These are phyloP conservation scores for Rhodotorula sp. DNA, from an alignment of 1,284 basidiomycete species.

Conservation along the genomic window DNA sequence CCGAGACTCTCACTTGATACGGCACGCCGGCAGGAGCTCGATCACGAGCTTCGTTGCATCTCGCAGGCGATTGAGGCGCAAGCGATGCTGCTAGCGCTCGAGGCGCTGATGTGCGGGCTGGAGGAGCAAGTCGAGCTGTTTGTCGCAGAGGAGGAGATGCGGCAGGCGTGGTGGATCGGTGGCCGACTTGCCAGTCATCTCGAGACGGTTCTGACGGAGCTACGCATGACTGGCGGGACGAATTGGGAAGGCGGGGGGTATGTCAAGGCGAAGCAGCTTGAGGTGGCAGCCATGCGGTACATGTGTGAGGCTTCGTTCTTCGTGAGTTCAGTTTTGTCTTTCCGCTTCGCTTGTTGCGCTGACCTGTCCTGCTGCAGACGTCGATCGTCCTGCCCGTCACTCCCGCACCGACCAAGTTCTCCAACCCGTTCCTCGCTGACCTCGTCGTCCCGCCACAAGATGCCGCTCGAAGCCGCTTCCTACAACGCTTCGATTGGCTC, in stretches of 20 bases:
- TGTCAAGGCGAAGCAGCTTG: slow-evolving; percentile 2
- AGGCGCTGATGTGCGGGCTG: slow-evolving; percentile 23
- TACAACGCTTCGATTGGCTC: slow-evolving; percentile 22
- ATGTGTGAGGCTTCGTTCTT: background rate
- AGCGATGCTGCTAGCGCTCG: slow-evolving; percentile 7
- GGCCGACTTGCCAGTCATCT: background rate
- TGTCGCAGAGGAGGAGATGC: background rate
- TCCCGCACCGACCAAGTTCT: background rate
- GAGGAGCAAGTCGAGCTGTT: slow-evolving; percentile 20
- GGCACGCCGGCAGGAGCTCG: background rate
- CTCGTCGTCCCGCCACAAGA: background rate
- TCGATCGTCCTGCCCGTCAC: background rate
- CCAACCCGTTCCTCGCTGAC: slow-evolving; percentile 21
- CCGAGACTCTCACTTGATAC: background rate
- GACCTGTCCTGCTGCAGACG: background rate
- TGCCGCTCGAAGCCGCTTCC: slow-evolving; percentile 11
- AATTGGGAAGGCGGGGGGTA: background rate
- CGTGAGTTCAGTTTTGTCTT: slow-evolving; percentile 1
- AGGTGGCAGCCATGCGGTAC: background rate
- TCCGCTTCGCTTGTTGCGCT: background rate
- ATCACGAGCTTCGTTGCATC: background rate
- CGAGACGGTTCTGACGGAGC: background rate
- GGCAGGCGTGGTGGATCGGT: slow-evolving; percentile 22
- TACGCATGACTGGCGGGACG: background rate
- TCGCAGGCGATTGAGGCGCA: slow-evolving; percentile 6